Evolutionary conservation across 768 basidiomycete genomes (phyloP).

Genomic region (Lactarius deliciosus): DNA sequence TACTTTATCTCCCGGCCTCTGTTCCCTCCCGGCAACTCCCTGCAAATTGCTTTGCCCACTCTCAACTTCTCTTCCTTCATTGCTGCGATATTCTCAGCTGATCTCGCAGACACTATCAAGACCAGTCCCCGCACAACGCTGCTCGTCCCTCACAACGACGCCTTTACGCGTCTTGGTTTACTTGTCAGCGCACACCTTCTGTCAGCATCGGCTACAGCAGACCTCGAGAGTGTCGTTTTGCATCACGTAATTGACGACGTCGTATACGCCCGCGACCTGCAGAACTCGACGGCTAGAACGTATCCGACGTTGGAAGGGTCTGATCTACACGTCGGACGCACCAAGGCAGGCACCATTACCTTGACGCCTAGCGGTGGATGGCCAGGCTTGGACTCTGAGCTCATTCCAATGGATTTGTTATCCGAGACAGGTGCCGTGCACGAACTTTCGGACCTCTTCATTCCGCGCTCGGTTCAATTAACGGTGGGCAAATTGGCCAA

Average conservation of each 20-base stretch:
- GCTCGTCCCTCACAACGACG: constrained; percentile 86
- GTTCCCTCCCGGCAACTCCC: constrained; percentile 74
- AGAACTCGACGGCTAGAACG: constrained; percentile 65
- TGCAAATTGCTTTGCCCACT: constrained; percentile 76
- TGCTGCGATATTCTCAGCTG: constrained; percentile 84
- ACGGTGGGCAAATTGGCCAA: constrained; percentile 87
- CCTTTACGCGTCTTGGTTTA: constrained; percentile 80
- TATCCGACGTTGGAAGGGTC: constrained; percentile 85
- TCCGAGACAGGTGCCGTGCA: constrained; percentile 92
- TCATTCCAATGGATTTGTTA: constrained; percentile 64
- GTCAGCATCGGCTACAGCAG: constrained; percentile 69
- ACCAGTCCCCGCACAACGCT: constrained; percentile 70
- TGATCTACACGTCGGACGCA: constrained; percentile 68
- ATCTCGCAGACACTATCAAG: constrained; percentile 68
- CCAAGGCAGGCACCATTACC: constrained; percentile 46
- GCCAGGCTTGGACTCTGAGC: constrained; percentile 61
- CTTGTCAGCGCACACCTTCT: constrained; percentile 88
- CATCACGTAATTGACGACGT: constrained; percentile 82
- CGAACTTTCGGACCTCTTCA: constrained; percentile 77
- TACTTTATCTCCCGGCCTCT: constrained; percentile 88
- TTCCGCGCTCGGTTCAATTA: constrained; percentile 85
- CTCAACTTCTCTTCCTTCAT: constrained; percentile 91
- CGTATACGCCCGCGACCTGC: constrained; percentile 63
- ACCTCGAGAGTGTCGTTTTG: constrained; percentile 80
- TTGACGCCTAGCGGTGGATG: constrained; percentile 76